Percentiles rank a stretch among this genome's conserved stretches.
These are phyloP conservation scores for Abrus precatorius DNA, from an alignment of 306 rosid genomes.

Conservation along the genomic window DNA sequence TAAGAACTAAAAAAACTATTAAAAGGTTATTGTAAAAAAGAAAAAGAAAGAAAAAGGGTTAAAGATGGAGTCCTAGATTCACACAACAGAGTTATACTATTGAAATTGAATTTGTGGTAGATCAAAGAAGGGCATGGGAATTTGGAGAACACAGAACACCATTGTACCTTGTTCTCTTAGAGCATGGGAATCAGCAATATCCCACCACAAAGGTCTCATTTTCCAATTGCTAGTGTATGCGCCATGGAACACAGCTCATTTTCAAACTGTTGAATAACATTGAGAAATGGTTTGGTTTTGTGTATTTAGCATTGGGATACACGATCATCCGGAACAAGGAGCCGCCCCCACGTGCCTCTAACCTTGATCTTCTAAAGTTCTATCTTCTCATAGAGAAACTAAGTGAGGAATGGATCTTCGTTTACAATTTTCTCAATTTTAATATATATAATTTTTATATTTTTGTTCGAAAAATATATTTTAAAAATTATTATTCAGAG, in stretches of 20 bases:
- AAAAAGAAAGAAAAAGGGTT: neutral
- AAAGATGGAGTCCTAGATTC: conserved; percentile 51
- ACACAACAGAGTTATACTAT: conserved; percentile 3
- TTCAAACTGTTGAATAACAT: conserved; percentile 19
- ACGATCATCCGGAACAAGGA: conserved; percentile 38
- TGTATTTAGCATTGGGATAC: conserved; percentile 44
- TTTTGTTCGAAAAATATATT: neutral
- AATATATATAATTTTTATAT: neutral
- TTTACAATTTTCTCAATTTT: neutral
- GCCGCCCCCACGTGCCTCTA: conserved; percentile 57
- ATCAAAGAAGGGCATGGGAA: conserved; percentile 49
- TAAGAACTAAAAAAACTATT: no score
- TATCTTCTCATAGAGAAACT: conserved; percentile 40
- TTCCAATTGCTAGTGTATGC: conserved; percentile 16
- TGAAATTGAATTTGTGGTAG: conserved; percentile 41
- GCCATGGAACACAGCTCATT: conserved; percentile 40
- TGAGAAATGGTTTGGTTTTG: neutral
- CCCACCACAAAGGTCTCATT: conserved; percentile 22
- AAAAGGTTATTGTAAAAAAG: no score
- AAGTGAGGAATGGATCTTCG: neutral
- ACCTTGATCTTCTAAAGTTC: conserved; percentile 45
- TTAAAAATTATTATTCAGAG: no score
- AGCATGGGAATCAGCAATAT: conserved; percentile 43
- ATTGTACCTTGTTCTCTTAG: conserved; percentile 43
- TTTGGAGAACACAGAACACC: conserved; percentile 42